Conservation (phyloP, 441 rosid genomes). For the Biscutella auriculata region DNA sequence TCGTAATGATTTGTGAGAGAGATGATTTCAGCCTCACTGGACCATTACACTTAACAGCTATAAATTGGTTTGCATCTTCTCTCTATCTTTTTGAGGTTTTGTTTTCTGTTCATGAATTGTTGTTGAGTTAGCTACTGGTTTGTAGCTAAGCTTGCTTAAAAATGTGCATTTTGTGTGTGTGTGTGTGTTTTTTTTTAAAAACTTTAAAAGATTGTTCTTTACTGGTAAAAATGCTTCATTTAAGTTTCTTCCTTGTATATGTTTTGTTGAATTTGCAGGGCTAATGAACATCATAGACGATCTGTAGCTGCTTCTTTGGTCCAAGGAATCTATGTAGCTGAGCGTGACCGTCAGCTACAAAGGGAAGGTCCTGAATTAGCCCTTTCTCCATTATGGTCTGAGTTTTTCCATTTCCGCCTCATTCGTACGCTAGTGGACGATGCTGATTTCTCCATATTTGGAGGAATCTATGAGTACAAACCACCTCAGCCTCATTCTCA, state of each 20-base stretch:
- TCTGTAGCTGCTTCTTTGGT: conserved; percentile 76
- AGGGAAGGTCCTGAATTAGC: conserved; percentile 46
- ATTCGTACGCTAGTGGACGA: conserved; percentile 59
- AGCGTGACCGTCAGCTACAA: conserved; percentile 79
- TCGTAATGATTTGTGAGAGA: conserved; percentile 27
- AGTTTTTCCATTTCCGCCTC: conserved; percentile 57
- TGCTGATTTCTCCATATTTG: conserved; percentile 67
- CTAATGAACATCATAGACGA: conserved; percentile 49
- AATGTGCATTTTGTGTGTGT: background rate
- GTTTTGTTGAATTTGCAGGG: conserved; percentile 33
- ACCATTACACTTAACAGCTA: conserved; percentile 34
- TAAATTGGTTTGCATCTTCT: conserved; percentile 52
- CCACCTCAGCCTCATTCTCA: conserved; percentile 27
- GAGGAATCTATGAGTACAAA: conserved; percentile 63
- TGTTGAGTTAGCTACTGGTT: background rate
- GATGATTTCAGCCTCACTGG: conserved; percentile 38
- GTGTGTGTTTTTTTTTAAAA: too few relatives aligned
- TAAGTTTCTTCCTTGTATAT: background rate
- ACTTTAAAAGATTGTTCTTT: background rate
- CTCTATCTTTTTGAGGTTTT: background rate
- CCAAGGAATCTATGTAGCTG: conserved; percentile 67
- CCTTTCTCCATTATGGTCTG: conserved; percentile 80
- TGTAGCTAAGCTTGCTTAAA: background rate
- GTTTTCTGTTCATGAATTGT: background rate
- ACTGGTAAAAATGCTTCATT: background rate